Base-by-base conservation (phyloP, 208 protist species). In the Trypanosoma caninum region DNA sequence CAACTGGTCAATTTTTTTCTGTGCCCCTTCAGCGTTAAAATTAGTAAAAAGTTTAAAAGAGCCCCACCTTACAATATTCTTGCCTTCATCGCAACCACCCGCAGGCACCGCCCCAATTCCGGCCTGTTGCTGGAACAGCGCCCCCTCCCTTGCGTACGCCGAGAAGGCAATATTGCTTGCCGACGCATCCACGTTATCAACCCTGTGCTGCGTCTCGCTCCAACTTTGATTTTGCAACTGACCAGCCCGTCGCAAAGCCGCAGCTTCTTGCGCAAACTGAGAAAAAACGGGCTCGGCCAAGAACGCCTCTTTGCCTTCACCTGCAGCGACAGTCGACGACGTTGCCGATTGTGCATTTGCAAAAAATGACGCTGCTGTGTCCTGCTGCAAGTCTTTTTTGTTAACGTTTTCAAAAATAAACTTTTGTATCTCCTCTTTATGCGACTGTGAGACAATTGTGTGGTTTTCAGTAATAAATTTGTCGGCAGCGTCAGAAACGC, bases 351-450 rank as follows among this genome's bases (percentile, higher is more conserved):
- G 35, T 10, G 58, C 31, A 52, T 6, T 31, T 31, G 33, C 4
- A 28, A 25, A 41, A 13, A 16, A 22, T 33, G 63, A 7, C 5
- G 72, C 44, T 13, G 73, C 76, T 0, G 67, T 65, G 23, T 78
- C 52, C 4, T 25, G 61, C 31, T 45, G 54, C 22, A 81, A 30
- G 46, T 92, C 89, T 13, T 65, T 72, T 2, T 65, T 52, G 10
- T 80, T 73, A 45, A 94, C 67, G 52, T 88, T 70, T 37, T 67
- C 50, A 30, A 93, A 59, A 11, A 99, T 89, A 64, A 98, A 98
- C 38, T 93, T 76, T 25, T 91, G 80, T 28, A 99, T 92, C 44
- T 97, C 71, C 30, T 99, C 94, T 23, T 97, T 65, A 35, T 91
- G 89, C 27, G 90, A 62, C 64, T 94, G 76, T 10, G 74, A 63